phyloP scores from a whole-genome alignment of 2,329 filamentous ascomycete species.

The Claviceps sorghi region DNA sequence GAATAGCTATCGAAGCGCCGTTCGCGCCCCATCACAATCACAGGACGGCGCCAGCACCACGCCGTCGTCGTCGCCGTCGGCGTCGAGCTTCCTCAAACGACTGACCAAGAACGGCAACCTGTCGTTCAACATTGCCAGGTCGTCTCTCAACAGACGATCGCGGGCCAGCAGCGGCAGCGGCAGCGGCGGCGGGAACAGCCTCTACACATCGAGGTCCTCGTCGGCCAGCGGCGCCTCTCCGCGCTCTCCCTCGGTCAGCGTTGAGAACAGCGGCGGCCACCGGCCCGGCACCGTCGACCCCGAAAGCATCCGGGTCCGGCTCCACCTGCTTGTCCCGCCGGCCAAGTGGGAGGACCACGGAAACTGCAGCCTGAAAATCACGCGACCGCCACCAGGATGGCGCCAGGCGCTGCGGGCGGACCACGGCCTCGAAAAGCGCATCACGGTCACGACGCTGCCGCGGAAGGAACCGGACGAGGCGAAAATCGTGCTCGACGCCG shows the following conservation, averaged over 20 bases:
- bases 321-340: constrained; percentile 64
- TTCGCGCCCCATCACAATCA: constrained; percentile 48
- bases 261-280: constrained; percentile 32
- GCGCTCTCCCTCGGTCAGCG: constrained; percentile 43
- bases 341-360: constrained; percentile 89
- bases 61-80: constrained; percentile 45
- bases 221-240: constrained; percentile 34
- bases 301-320: constrained; percentile 64
- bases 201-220: constrained; percentile 46
- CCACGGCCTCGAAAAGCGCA: constrained; percentile 65
- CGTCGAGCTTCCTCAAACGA: constrained; percentile 66
- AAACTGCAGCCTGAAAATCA: constrained; percentile 68
- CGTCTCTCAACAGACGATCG: constrained; percentile 48
- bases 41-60: constrained; percentile 61
- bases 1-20: constrained; percentile 50
- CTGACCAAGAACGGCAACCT: constrained; percentile 57
- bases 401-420: constrained; percentile 43
- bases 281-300: constrained; percentile 47
- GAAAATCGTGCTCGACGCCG: constrained; percentile 63
- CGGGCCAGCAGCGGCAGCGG: constrained; percentile 36
- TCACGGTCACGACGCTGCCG: constrained; percentile 61
- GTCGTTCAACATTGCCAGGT: constrained; percentile 68
- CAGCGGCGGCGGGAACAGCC: constrained; percentile 40
- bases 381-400: constrained; percentile 52
- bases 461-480: constrained; percentile 42